Percentiles rank a stretch among this genome's conserved stretches.
Conservation (phyloP, 768 basidiomycete species). For the Russula compacta region DNA sequence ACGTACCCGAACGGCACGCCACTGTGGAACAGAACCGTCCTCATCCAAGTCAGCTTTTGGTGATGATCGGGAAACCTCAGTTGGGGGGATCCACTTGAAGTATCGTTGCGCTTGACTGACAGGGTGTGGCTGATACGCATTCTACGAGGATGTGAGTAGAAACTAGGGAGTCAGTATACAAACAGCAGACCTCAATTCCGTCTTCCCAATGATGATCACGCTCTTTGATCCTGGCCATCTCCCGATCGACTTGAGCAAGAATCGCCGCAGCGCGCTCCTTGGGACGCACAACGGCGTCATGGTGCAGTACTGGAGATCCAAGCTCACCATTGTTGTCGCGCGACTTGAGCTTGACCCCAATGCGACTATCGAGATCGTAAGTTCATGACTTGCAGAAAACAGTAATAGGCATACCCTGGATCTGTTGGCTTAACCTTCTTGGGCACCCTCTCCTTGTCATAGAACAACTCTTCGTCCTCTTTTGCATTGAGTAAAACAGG, state of each 20-base stretch:
- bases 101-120: conserved; percentile 51
- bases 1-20: conserved; percentile 59
- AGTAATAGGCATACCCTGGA: conserved; percentile 21
- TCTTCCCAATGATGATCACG: conserved; percentile 82
- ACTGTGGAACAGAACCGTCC: conserved; percentile 25
- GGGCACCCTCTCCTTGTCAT: conserved; percentile 58
- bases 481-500: conserved; percentile 49
- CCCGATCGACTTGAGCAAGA: conserved; percentile 51
- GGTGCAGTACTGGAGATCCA: conserved; percentile 33
- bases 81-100: conserved; percentile 52
- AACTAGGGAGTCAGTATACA: neutral
- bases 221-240: conserved; percentile 52
- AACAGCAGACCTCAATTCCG: conserved; percentile 56
- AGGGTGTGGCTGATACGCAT: conserved; percentile 59
- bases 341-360: conserved; percentile 43
- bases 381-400: neutral
- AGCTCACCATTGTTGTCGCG: conserved; percentile 34
- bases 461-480: conserved; percentile 57
- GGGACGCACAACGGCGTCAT: conserved; percentile 48
- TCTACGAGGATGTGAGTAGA: conserved; percentile 31
- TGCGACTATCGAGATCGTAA: conserved; percentile 28
- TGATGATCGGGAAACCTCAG: conserved; percentile 28
- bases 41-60: conserved; percentile 25
- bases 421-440: conserved; percentile 46
- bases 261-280: conserved; percentile 57